Conservation (phyloP, 192 early-diverging fungal genomes). For the Backusella tarrabulga region DNA sequence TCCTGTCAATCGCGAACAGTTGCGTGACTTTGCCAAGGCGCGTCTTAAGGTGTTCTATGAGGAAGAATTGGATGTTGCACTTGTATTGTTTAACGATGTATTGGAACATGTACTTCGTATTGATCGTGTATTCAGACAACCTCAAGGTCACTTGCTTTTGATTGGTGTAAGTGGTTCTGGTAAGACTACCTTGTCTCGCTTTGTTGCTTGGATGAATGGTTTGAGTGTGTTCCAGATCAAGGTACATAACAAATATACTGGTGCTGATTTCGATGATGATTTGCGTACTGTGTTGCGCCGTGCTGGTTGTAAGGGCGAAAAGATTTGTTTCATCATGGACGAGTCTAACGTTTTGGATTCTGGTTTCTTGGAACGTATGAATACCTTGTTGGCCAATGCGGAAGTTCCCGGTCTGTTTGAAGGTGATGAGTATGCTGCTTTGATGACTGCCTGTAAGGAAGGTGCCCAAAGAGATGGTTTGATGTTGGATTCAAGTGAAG, state of each 20-base stretch:
- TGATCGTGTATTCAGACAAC: conserved; percentile 96
- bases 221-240: conserved; percentile 94
- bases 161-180: conserved; percentile 98
- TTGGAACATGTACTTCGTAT: conserved; percentile 97
- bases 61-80: conserved; percentile 96
- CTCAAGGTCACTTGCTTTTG: conserved; percentile 96
- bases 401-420: conserved; percentile 99
- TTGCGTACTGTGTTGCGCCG: conserved; percentile 85
- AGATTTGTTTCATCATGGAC: conserved; percentile 97
- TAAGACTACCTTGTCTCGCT: conserved; percentile 97
- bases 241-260: conserved; percentile 96
- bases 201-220: conserved; percentile 99
- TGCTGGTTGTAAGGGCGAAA: conserved; percentile 96
- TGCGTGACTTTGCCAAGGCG: conserved; percentile 91
- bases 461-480: conserved; percentile 90
- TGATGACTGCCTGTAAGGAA: conserved; percentile 96
- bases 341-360: conserved; percentile 97
- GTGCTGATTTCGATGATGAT: conserved; percentile 98
- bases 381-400: conserved; percentile 97
- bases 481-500: conserved; percentile 91
- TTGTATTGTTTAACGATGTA: conserved; percentile 97
- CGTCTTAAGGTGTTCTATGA: conserved; percentile 98
- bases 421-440: conserved; percentile 92
- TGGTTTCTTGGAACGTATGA: conserved; percentile 99
- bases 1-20: conserved; percentile 82